Base-by-base conservation (phyloP, 2,329 filamentous ascomycete genomes). In the Aspergillus fructus region DNA sequence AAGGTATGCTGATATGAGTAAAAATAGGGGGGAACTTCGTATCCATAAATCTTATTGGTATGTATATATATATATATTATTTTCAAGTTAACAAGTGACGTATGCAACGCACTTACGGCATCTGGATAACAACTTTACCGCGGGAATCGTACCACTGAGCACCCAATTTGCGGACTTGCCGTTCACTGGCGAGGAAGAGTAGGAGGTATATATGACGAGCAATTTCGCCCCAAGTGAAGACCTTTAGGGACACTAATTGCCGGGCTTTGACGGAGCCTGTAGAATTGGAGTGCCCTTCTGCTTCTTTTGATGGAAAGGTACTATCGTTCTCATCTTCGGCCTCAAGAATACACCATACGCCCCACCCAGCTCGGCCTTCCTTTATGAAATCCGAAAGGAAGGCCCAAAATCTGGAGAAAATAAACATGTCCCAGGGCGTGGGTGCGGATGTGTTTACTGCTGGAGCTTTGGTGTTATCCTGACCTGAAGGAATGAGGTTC, bases 141-240 rank as follows among this genome's bases (percentile, higher is more conserved):
- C 81, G 80, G 0, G 81, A 84, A 71, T 87, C 91, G 51, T 88
- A 73, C 90, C 91, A 96, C 48, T 76, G 76, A 13, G 84, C 78
- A 0, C 82, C 82, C 8, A 82, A 82, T 6, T 76, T 78, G 58
- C 83, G 81, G 15, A 93, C 73, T 59, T 80, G 80, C 33, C 88
- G 81, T 55, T 84, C 80, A 64, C 88, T 93, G 0, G 86, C 89
- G 13, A 92, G 74, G 68, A 89, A 93, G 0, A 96, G 73, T 40
- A 93, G 71, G 4, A 94, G 74, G 71, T 91, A 96, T 34, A 90
- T 80, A 66, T 96, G 88, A 53, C 85, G 82, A 0, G 85, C 84
- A 0, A 91, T 77, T 60, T 88, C 83, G 0, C 89, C 92, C 87
- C 90, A 96, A 67, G 90, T 90, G 69, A 89, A 94, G 1, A 93